These are phyloP conservation scores for Yamadazyma olivae DNA, from an alignment of 805 yeast genomes.

Conservation along the genomic window DNA sequence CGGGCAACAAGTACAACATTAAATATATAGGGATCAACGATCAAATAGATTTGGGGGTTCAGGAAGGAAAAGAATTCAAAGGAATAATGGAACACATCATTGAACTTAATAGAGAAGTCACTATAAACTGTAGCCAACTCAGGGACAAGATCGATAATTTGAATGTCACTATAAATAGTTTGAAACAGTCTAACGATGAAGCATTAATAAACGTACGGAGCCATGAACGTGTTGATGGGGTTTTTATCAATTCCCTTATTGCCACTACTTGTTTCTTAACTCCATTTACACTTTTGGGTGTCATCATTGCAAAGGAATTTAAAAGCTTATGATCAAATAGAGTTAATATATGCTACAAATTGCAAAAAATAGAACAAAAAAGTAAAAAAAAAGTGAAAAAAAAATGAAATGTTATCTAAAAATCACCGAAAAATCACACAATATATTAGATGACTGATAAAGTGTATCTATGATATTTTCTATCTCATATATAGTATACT, in stretches of 20 bases:
- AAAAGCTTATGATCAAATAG: too few species aligned
- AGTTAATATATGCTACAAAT: too few species aligned
- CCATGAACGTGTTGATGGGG: too few species aligned
- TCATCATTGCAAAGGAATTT: neutral
- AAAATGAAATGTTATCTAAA: too few species aligned
- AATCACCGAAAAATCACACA: too few species aligned
- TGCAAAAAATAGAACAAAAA: too few species aligned
- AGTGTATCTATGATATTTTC: too few species aligned
- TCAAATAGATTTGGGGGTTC: neutral
- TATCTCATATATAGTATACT: too few species aligned
- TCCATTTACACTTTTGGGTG: neutral
- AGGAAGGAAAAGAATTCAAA: neutral
- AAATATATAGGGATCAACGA: neutral
- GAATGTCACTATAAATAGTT: neutral
- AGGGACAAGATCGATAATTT: constrained; percentile 1
- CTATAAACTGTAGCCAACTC: neutral
- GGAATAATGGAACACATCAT: neutral
- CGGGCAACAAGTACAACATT: constrained; percentile 1
- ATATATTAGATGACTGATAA: too few species aligned
- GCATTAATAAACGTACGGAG: neutral
- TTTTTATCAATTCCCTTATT: neutral
- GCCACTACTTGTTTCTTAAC: neutral
- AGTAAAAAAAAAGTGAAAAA: too few species aligned
- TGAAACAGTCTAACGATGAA: constrained; percentile 2
- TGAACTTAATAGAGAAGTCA: neutral